These are phyloP conservation scores for Penicillium sp. DNA, from an alignment of 2,329 filamentous ascomycete species.

Conservation along the genomic window DNA sequence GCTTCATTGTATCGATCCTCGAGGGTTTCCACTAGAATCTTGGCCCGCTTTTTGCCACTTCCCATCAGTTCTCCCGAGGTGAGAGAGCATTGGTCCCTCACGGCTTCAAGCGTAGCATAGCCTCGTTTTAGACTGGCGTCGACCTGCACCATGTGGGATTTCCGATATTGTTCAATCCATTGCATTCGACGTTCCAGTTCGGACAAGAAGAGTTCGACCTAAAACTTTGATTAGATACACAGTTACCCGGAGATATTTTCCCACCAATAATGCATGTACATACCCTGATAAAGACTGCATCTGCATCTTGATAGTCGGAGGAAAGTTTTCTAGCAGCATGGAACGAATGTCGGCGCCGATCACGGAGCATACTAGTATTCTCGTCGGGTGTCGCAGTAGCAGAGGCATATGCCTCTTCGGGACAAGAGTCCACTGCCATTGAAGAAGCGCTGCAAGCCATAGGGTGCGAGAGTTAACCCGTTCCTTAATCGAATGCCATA, in stretches of 20 bases:
- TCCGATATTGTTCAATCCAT: constrained; percentile 82
- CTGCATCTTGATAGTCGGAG: constrained; percentile 43
- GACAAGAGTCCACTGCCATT: constrained; percentile 39
- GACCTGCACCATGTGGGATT: constrained; percentile 73
- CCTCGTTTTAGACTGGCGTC: constrained; percentile 82
- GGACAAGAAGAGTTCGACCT: constrained; percentile 57
- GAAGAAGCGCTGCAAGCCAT: constrained; percentile 43
- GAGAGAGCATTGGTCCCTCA: constrained; percentile 82
- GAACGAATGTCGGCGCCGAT: constrained; percentile 47
- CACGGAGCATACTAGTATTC: constrained; percentile 36
- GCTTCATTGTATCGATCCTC: constrained; percentile 85
- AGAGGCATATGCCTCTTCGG: constrained; percentile 27
- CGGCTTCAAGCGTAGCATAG: constrained; percentile 79
- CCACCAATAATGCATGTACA: constrained; percentile 8
- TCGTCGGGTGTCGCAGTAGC: constrained; percentile 31
- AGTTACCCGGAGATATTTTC: background rate
- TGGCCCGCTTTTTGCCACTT: constrained; percentile 76
- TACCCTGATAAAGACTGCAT: constrained; percentile 46
- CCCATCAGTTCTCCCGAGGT: constrained; percentile 89
- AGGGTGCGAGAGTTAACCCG: constrained; percentile 2
- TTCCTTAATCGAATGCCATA: constrained; percentile 4
- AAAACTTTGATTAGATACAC: constrained; percentile 6
- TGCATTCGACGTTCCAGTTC: constrained; percentile 85
- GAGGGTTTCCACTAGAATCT: constrained; percentile 87
- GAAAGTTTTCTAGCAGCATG: constrained; percentile 43